Evolutionary conservation across 2,329 filamentous ascomycete genomes (phyloP).

Genomic region (Rhinocladiella similis): DNA sequence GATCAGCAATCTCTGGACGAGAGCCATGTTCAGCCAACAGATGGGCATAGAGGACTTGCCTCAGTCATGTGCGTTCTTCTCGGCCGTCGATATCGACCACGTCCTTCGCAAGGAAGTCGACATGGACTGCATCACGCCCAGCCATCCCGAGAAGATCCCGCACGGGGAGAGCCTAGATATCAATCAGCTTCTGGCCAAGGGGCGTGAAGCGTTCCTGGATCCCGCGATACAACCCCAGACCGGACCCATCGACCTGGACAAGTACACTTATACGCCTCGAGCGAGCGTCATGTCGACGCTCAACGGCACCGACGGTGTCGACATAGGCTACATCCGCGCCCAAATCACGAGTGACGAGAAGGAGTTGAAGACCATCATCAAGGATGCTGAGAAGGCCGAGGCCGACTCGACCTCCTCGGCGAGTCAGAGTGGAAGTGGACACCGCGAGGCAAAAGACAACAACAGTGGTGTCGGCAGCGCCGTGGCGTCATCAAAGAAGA

Average conservation of each 20-base stretch:
- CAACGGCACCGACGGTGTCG: slow-evolving; percentile 49
- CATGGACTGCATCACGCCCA: slow-evolving; percentile 95
- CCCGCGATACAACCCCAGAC: slow-evolving; percentile 58
- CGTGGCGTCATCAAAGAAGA: no score
- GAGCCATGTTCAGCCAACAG: slow-evolving; percentile 96
- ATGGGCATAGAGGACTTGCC: slow-evolving; percentile 94
- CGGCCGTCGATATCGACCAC: slow-evolving; percentile 89
- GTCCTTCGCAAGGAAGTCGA: slow-evolving; percentile 97
- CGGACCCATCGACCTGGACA: slow-evolving; percentile 51
- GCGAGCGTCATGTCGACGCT: slow-evolving; percentile 77
- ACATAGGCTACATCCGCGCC: slow-evolving; percentile 68
- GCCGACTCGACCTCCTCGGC: slow-evolving; percentile 6
- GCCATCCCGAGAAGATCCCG: slow-evolving; percentile 73
- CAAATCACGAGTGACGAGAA: slow-evolving; percentile 76
- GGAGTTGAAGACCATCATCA: slow-evolving; percentile 73
- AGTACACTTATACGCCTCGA: slow-evolving; percentile 68
- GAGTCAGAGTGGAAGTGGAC: neutral
- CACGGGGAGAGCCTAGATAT: slow-evolving; percentile 90
- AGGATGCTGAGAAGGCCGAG: slow-evolving; percentile 52
- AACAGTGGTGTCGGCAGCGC: neutral
- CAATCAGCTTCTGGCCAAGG: slow-evolving; percentile 70
- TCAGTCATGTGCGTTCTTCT: slow-evolving; percentile 93
- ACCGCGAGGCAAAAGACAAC: neutral
- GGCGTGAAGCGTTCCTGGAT: slow-evolving; percentile 68
- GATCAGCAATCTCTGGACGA: slow-evolving; percentile 91